Evolutionary conservation across 306 rosid genomes (phyloP).

Genomic region (Cucurbita pepo): DNA sequence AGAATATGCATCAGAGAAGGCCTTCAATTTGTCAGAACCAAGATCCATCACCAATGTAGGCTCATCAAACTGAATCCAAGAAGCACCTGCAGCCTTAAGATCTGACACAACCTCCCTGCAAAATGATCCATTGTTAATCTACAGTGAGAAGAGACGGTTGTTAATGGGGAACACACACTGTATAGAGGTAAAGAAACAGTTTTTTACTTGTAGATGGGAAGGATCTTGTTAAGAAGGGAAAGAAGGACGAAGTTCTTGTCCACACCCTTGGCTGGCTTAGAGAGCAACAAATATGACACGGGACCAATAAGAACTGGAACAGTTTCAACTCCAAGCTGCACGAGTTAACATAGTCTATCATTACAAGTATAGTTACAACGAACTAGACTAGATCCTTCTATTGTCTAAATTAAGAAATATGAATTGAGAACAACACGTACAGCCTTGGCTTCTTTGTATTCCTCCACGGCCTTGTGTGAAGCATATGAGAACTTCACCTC

Average conservation of each 20-base stretch:
- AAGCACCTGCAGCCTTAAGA: slow-evolving; percentile 70
- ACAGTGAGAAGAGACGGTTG: background rate
- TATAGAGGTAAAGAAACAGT: background rate
- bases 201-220: slow-evolving; percentile 55
- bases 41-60: slow-evolving; percentile 65
- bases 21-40: slow-evolving; percentile 44
- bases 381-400: background rate
- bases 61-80: slow-evolving; percentile 78
- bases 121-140: background rate
- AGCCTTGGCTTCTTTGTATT: slow-evolving; percentile 68
- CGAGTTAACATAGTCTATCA: background rate
- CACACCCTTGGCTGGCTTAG: slow-evolving; percentile 66
- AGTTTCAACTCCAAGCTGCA: slow-evolving; percentile 61
- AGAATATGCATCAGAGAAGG: slow-evolving; percentile 42
- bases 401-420: too few species aligned
- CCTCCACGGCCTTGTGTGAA: slow-evolving; percentile 70
- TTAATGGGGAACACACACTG: background rate
- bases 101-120: slow-evolving; percentile 66
- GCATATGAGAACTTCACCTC: slow-evolving; percentile 63
- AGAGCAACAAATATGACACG: slow-evolving; percentile 61
- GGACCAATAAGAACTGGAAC: slow-evolving; percentile 73
- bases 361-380: background rate
- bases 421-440: slow-evolving; percentile 20
- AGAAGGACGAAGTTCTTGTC: slow-evolving; percentile 43
- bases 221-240: slow-evolving; percentile 45